Evolutionary conservation across 2,329 filamentous ascomycete genomes (phyloP).

Genomic region (Parastagonospora avenae): DNA sequence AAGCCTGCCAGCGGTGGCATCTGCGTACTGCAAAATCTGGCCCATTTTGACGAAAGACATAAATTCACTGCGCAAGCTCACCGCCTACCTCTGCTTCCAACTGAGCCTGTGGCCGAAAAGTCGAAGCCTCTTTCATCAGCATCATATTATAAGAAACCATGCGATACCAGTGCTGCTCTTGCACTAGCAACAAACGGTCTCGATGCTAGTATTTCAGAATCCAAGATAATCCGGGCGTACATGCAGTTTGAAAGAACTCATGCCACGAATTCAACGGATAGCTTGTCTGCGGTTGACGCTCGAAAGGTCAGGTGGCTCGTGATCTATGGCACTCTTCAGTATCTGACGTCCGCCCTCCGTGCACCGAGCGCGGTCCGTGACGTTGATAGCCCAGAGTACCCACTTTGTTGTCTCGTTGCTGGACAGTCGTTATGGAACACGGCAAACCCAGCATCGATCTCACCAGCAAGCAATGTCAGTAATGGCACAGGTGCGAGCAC

Average conservation of each 20-base stretch:
- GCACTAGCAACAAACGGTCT: slow-evolving; percentile 55
- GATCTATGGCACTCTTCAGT: slow-evolving; percentile 75
- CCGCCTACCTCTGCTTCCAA: slow-evolving; percentile 70
- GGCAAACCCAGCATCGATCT: slow-evolving; percentile 17
- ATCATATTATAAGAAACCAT: slow-evolving; percentile 48
- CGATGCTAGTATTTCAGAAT: slow-evolving; percentile 44
- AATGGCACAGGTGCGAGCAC: slow-evolving; percentile 22
- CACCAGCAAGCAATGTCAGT: slow-evolving; percentile 11
- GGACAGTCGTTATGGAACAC: slow-evolving; percentile 48
- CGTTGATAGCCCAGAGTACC: slow-evolving; percentile 62
- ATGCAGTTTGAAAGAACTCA: slow-evolving; percentile 70
- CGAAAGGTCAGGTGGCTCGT: slow-evolving; percentile 80
- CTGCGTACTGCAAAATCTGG: slow-evolving; percentile 70
- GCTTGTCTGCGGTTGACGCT: slow-evolving; percentile 66
- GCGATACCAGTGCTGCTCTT: slow-evolving; percentile 55
- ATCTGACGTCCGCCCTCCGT: slow-evolving; percentile 67
- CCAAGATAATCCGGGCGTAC: slow-evolving; percentile 69
- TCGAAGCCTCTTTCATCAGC: slow-evolving; percentile 46
- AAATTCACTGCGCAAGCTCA: slow-evolving; percentile 65
- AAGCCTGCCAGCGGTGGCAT: slow-evolving; percentile 68
- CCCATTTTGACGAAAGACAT: slow-evolving; percentile 68
- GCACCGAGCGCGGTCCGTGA: slow-evolving; percentile 67
- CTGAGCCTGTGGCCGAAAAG: slow-evolving; percentile 37
- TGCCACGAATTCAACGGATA: slow-evolving; percentile 59
- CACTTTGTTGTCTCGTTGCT: slow-evolving; percentile 56